Evolutionary conservation across 2,329 filamentous ascomycete genomes (phyloP).

Genomic region (Colletotrichum orchidophilum): DNA sequence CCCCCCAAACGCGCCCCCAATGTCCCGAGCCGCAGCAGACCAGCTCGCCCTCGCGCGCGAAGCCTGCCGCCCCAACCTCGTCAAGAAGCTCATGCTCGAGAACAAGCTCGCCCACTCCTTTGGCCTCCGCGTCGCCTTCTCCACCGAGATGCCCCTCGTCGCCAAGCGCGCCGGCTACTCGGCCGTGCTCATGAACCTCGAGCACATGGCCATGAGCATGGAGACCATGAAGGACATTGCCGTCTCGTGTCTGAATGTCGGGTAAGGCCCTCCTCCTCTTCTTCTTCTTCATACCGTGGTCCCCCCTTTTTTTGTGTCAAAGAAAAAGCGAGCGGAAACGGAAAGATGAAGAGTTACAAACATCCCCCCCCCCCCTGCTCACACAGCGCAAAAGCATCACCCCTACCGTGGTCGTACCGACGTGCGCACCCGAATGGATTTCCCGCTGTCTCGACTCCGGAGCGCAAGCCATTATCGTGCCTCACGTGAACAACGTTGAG

Average conservation of each 20-base stretch:
- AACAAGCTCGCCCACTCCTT: conserved; percentile 20
- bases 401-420: neutral
- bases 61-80: conserved; percentile 12
- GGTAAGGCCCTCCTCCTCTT: neutral
- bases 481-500: conserved; percentile 55
- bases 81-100: conserved; percentile 5
- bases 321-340: too few relatives aligned
- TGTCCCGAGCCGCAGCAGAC: conserved; percentile 1
- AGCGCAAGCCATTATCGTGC: conserved; percentile 60
- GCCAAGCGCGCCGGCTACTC: conserved; percentile 18
- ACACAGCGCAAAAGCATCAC: neutral
- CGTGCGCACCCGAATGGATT: conserved; percentile 20
- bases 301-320: neutral
- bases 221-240: conserved; percentile 22
- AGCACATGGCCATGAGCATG: conserved; percentile 23
- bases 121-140: conserved; percentile 23
- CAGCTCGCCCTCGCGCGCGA: conserved; percentile 18
- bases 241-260: conserved; percentile 13
- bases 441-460: conserved; percentile 58
- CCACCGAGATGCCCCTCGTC: conserved; percentile 24
- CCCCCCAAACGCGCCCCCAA: neutral
- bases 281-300: too few relatives aligned
- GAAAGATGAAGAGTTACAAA: too few relatives aligned
- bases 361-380: too few relatives aligned
- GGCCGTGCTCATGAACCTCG: conserved; percentile 23